Percentiles rank a stretch among this genome's conserved stretches.
phyloP scores from a whole-genome alignment of 306 rosid species.

The Sicyos edulis region DNA sequence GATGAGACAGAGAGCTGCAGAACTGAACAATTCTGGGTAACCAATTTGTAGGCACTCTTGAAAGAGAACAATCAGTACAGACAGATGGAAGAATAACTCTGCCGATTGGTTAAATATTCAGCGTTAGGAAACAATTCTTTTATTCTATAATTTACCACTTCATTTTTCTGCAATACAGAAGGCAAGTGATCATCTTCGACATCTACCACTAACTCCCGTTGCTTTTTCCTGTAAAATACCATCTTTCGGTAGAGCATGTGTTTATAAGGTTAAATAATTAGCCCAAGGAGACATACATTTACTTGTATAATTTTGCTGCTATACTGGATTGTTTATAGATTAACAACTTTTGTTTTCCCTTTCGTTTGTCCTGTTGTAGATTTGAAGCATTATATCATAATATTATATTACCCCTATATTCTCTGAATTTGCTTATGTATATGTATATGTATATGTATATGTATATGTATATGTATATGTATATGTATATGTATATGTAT shows the following conservation, averaged over 20 bases:
- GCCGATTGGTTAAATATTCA: constrained; percentile 20
- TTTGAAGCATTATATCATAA: neutral
- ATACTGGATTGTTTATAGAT: constrained; percentile 18
- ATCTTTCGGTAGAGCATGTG: constrained; percentile 8
- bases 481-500: no score
- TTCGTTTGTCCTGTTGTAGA: neutral
- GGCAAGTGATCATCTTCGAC: neutral
- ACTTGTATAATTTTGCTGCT: constrained; percentile 12
- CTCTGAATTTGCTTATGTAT: no score
- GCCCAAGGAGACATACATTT: constrained; percentile 12
- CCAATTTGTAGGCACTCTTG: constrained; percentile 26
- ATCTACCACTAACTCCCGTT: neutral
- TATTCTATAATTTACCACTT: constrained; percentile 12
- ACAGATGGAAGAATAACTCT: no score
- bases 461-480: no score
- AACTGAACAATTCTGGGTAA: constrained; percentile 69
- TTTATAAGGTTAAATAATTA: constrained; percentile 20
- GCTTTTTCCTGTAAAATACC: constrained; percentile 14
- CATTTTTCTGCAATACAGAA: constrained; percentile 24
- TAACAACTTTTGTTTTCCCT: neutral
- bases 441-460: no score
- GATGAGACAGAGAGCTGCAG: constrained; percentile 99
- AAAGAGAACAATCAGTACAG: constrained; percentile 27
- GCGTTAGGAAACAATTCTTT: constrained; percentile 30
- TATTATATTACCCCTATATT: no score